Evolutionary conservation across 202 grass and related monocot genomes (phyloP).

Genomic region (Schoenoplectus tabernaemontani): DNA sequence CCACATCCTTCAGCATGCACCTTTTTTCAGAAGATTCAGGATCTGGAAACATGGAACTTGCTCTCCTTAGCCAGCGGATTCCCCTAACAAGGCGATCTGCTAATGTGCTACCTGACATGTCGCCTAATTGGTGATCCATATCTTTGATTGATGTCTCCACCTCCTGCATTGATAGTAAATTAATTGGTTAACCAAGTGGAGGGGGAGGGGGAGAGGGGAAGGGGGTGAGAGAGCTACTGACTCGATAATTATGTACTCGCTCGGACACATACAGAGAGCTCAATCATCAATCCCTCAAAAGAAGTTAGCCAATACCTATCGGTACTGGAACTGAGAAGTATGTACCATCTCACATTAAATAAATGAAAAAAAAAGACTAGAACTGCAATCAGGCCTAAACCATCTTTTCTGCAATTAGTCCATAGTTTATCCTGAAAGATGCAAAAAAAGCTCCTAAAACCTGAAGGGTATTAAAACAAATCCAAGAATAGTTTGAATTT

Average conservation of each 20-base stretch:
- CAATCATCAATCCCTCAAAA: neutral
- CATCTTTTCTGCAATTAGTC: neutral
- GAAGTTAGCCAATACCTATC: neutral
- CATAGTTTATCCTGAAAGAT: neutral
- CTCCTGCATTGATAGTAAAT: slow-evolving; percentile 37
- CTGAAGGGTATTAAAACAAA: neutral
- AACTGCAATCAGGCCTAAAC: neutral
- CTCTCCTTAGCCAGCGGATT: slow-evolving; percentile 56
- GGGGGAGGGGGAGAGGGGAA: too few relatives aligned
- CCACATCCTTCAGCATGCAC: slow-evolving; percentile 46
- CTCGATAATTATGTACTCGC: neutral
- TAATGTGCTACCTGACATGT: slow-evolving; percentile 32
- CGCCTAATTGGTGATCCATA: slow-evolving; percentile 32
- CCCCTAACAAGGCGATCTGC: slow-evolving; percentile 38
- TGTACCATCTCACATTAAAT: neutral
- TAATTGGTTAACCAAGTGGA: neutral
- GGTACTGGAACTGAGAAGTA: neutral
- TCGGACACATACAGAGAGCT: neutral
- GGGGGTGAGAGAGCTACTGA: neutral
- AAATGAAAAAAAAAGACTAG: neutral
- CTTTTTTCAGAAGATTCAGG: slow-evolving; percentile 38
- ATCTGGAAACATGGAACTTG: slow-evolving; percentile 47
- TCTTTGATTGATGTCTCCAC: slow-evolving; percentile 66
- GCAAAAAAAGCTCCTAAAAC: neutral
- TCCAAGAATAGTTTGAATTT: neutral